These are phyloP conservation scores for Curvularia lunata DNA, from an alignment of 2,329 filamentous ascomycete species.

Conservation along the genomic window DNA sequence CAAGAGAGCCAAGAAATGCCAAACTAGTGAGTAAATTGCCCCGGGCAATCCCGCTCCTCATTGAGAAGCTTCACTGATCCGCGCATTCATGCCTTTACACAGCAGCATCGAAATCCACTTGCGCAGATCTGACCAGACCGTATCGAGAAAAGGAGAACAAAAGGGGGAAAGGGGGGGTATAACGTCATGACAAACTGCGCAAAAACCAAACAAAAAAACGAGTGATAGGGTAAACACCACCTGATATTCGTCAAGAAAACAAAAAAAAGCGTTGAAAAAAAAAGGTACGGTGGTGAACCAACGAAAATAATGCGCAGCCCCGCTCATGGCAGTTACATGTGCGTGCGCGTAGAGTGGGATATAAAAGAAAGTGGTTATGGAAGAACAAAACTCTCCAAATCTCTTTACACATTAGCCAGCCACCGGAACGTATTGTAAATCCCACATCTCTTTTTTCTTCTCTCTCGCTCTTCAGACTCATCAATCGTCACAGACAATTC, in stretches of 20 bases:
- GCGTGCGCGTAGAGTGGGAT: neutral
- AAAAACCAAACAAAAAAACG: constrained; percentile 1
- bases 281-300: constrained; percentile 12
- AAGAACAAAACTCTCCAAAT: neutral
- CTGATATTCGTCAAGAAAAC: neutral
- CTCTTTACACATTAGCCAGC: constrained; percentile 4
- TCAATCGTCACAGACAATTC: constrained; percentile 40
- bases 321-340: neutral
- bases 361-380: constrained; percentile 5
- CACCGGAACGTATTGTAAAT: neutral
- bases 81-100: neutral
- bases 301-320: neutral
- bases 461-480: constrained; percentile 13
- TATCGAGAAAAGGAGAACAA: neutral
- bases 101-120: neutral
- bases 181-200: neutral
- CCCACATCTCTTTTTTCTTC: constrained; percentile 6
- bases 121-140: neutral
- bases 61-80: neutral
- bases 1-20: neutral
- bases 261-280: constrained; percentile 3
- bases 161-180: neutral
- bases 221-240: constrained; percentile 7
- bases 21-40: neutral
- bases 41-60: neutral